Percentiles rank a stretch among this genome's conserved stretches.
These are phyloP conservation scores for Gautieria morchelliformis DNA, from an alignment of 768 basidiomycete species.

Conservation along the genomic window DNA sequence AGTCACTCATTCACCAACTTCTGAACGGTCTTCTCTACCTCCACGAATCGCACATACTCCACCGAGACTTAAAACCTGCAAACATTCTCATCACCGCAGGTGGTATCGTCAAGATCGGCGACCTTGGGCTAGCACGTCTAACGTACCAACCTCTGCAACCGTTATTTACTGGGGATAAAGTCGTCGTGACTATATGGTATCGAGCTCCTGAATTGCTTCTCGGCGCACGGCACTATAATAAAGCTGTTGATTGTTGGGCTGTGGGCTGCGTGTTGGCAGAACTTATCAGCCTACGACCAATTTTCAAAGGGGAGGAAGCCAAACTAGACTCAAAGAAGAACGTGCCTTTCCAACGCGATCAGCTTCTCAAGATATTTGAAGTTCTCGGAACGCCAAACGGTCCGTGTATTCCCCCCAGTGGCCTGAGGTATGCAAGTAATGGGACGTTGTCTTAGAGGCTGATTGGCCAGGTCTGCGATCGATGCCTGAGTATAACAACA, in stretches of 20 bases:
- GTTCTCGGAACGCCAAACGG: slow-evolving; percentile 84
- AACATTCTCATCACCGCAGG: slow-evolving; percentile 90
- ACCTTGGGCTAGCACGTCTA: slow-evolving; percentile 87
- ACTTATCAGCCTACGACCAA: slow-evolving; percentile 84
- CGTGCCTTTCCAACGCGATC: slow-evolving; percentile 93
- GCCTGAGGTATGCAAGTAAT: background rate
- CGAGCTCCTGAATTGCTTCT: slow-evolving; percentile 92
- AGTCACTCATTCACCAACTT: slow-evolving; percentile 90
- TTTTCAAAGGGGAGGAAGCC: slow-evolving; percentile 99
- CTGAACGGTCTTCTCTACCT: slow-evolving; percentile 91
- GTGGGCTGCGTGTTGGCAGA: slow-evolving; percentile 98
- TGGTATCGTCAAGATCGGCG: slow-evolving; percentile 96
- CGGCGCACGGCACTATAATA: slow-evolving; percentile 96
- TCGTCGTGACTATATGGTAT: slow-evolving; percentile 99
- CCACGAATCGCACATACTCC: slow-evolving; percentile 92
- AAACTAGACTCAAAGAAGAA: slow-evolving; percentile 96
- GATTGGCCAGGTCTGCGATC: slow-evolving; percentile 81
- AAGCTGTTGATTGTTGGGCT: slow-evolving; percentile 95
- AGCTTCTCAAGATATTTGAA: slow-evolving; percentile 92
- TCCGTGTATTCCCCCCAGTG: slow-evolving; percentile 25
- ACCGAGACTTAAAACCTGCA: slow-evolving; percentile 95
- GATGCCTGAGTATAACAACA: slow-evolving; percentile 82
- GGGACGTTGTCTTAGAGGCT: slow-evolving; percentile 41
- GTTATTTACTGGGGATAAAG: slow-evolving; percentile 90
- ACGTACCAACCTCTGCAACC: slow-evolving; percentile 88